Evolutionary conservation across 2,329 filamentous ascomycete species (phyloP), one percentile per base, ranked within the genome.

Genomic region (Colletotrichum cordylinicola): DNA sequence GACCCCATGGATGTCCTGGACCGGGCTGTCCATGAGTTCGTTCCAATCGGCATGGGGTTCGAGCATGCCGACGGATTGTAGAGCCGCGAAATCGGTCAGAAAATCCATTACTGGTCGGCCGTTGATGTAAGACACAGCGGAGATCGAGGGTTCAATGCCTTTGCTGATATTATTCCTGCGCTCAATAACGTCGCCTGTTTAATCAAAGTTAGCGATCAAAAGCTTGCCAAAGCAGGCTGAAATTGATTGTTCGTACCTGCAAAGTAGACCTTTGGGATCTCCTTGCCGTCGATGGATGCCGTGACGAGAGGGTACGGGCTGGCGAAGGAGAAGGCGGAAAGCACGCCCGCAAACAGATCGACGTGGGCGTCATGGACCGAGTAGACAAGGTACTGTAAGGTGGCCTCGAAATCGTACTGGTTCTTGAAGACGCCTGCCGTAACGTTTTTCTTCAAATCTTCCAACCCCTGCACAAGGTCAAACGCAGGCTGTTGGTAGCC

Each of bases 41-140:
- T 74, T 71, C 72, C 72, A 74, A 48, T 74, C 72, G n/a, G 72
- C 72, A 12, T 74, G 67, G n/a, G 72, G 72, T 61, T 74, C 72
- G 7, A 74, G 67, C 72, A 74, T 74, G 33, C 67, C 72, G 1
- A 74, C 67, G 4, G 72, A 71, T 13, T 74, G 43, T 4, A 74
- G 60, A 8, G 72, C 72, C 2, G 72, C 72, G 5, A 65, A 74
- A 0, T 64, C 55, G 21, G 67, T 37, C 39, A 74, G 15, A 35
- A 65, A 74, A 0, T 74, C 67, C 31, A 65, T 12, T n/a, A 31
- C 29, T 5, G 67, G 72, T 33, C 70, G 67, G 33, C 60, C 67
- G 8, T 74, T 74, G 60, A 74, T 71, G 33, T 74, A 48, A 3
- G 72, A 71, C 3, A 74, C 60, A 29, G 72, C 67, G 2, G 72